Conservation (phyloP, 495 filamentous ascomycete species). For the Penicillium verhagenii region DNA sequence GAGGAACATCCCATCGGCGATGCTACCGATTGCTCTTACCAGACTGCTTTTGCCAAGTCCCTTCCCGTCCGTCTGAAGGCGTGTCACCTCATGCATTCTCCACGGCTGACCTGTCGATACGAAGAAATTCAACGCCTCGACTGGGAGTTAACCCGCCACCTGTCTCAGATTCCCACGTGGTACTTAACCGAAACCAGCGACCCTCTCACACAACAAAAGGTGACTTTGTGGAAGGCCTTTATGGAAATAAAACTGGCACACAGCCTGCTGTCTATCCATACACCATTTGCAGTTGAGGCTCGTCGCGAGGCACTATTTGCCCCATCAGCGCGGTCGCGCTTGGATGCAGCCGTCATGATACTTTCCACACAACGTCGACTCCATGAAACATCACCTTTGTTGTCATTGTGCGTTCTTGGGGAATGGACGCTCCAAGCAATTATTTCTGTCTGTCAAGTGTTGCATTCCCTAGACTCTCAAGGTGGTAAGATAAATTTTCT, state of each 20-base stretch:
- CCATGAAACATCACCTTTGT: constrained; percentile 30
- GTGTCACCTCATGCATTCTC: constrained; percentile 42
- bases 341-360: constrained; percentile 42
- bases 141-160: constrained; percentile 38
- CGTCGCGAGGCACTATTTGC: constrained; percentile 36
- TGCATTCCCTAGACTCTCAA: constrained; percentile 25
- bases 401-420: constrained; percentile 40
- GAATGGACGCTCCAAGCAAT: constrained; percentile 45
- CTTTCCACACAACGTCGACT: constrained; percentile 37
- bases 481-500: neutral
- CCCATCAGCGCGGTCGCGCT: constrained; percentile 37
- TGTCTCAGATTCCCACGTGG: constrained; percentile 41
- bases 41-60: constrained; percentile 30
- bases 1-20: constrained; percentile 26
- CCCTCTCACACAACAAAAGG: constrained; percentile 29
- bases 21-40: constrained; percentile 42
- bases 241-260: constrained; percentile 40
- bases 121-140: constrained; percentile 45
- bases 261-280: constrained; percentile 40
- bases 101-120: constrained; percentile 42
- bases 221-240: constrained; percentile 31
- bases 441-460: constrained; percentile 37
- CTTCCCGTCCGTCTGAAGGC: constrained; percentile 38
- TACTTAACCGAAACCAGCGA: constrained; percentile 19
- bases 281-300: constrained; percentile 45